Evolutionary conservation across 441 rosid genomes (phyloP).

Genomic region (Gossypium laxum): DNA sequence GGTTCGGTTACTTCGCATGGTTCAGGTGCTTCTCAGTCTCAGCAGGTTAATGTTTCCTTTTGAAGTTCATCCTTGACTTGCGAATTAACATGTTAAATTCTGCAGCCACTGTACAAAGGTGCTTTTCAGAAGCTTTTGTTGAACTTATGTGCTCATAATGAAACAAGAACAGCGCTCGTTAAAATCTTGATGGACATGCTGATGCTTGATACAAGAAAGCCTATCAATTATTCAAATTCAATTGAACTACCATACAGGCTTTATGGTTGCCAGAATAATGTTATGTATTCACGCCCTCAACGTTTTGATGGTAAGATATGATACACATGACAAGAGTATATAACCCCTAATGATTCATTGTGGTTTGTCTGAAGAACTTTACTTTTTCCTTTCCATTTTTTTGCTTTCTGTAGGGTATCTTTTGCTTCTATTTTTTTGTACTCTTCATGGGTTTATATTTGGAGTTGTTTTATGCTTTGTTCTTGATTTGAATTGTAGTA

Average conservation of each 20-base stretch:
- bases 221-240: slow-evolving; percentile 33
- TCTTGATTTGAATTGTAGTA: background rate
- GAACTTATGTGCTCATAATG: slow-evolving; percentile 85
- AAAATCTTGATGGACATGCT: slow-evolving; percentile 84
- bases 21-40: slow-evolving; percentile 49
- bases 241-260: slow-evolving; percentile 71
- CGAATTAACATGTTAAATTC: slow-evolving; percentile 13
- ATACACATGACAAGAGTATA: background rate
- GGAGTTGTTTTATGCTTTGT: background rate
- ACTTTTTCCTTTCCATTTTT: background rate
- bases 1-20: slow-evolving; percentile 84
- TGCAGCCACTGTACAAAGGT: slow-evolving; percentile 91
- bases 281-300: slow-evolving; percentile 91
- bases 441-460: background rate
- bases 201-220: slow-evolving; percentile 64
- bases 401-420: background rate
- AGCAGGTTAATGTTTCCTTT: background rate
- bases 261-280: slow-evolving; percentile 88
- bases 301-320: slow-evolving; percentile 60
- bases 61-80: background rate
- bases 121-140: slow-evolving; percentile 84
- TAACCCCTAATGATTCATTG: background rate
- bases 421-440: background rate
- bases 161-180: slow-evolving; percentile 69
- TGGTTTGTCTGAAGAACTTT: background rate